phyloP scores from a whole-genome alignment of 352 stramenopile species.

The Pythium guiyangense region DNA sequence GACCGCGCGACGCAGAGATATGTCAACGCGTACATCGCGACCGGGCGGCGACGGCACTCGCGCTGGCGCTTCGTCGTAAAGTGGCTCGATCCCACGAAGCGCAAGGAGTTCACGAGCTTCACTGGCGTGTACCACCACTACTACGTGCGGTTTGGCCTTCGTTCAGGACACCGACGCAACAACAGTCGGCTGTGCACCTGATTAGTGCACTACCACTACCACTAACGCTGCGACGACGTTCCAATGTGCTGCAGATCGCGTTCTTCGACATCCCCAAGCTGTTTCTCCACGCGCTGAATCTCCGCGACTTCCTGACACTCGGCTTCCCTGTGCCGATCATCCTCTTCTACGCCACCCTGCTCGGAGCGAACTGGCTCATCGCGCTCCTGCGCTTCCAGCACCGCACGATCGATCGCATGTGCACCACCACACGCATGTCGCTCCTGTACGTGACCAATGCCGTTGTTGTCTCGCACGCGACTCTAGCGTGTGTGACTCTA shows the following conservation, averaged over 20 bases:
- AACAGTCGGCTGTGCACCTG: too few species aligned
- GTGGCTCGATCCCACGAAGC: background rate
- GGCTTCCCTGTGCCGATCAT: constrained; percentile 23
- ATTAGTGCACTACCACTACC: too few species aligned
- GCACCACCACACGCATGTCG: constrained; percentile 15
- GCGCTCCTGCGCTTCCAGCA: constrained; percentile 24
- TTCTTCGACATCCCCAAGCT: constrained; percentile 23
- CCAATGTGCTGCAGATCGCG: constrained; percentile 6
- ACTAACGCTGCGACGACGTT: too few species aligned
- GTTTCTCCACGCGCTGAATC: constrained; percentile 13
- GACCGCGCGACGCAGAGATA: too few species aligned
- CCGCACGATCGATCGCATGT: constrained; percentile 2
- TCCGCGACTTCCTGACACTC: constrained; percentile 14
- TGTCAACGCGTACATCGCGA: too few species aligned
- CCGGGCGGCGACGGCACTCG: too few species aligned
- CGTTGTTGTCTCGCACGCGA: too few species aligned
- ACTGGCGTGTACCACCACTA: constrained; percentile 1
- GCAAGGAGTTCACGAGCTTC: constrained; percentile 2
- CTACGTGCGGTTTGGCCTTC: background rate
- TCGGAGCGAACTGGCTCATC: constrained; percentile 19
- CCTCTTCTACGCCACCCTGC: constrained; percentile 17
- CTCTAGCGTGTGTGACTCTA: background rate
- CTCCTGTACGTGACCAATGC: constrained; percentile 3
- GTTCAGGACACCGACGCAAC: background rate
- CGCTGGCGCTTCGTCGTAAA: too few species aligned